Evolutionary conservation across 1,139 yeast genomes (phyloP), one percentile per base, ranked within the genome.

Genomic region (Wickerhamomyces sp.): DNA sequence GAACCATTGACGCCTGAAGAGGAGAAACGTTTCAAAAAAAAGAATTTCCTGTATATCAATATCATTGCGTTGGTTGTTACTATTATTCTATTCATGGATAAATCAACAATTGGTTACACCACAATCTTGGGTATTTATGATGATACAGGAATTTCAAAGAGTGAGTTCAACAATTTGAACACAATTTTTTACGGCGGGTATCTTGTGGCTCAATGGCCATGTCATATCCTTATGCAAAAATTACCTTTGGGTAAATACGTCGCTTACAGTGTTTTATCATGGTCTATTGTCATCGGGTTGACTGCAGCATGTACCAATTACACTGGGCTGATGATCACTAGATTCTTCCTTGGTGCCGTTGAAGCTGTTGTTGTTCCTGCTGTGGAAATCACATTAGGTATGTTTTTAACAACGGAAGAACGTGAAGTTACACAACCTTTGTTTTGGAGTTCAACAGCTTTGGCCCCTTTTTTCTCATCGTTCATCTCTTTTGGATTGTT

Each of bases 141-240:
- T 5, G 6, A n/a, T n/a, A 28, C 31, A 7, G 72, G 13, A 11
- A 23, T 30, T 18, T 22, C 19, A 6, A 10, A 10, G 6, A 12
- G 6, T n/a, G 13, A 23, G 13, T 23, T 9, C 13, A 23, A 23
- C 13, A 23, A 23, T n/a, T 23, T 23, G 13, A 23, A 23, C 13
- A 9, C 24, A 6, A 58, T 70, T 6, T 71, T 71, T 40, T 71
- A 71, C 45, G 51, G 64, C 29, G 75, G 74, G 8, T 68, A 63
- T 35, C 42, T 58, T 15, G 44, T 62, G 29, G 69, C 68, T 20
- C 68, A 64, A 42, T 18, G 59, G 5, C 46, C 46, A 5, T 39
- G 61, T 16, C 52, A 47, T 16, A 62, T 60, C 38, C 60, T 61
- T 31, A 54, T 58, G 33, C 71, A 68, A 49, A 54, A 52, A 31